Conservation (phyloP, 768 basidiomycete species). For the Phallus indusiatus region DNA sequence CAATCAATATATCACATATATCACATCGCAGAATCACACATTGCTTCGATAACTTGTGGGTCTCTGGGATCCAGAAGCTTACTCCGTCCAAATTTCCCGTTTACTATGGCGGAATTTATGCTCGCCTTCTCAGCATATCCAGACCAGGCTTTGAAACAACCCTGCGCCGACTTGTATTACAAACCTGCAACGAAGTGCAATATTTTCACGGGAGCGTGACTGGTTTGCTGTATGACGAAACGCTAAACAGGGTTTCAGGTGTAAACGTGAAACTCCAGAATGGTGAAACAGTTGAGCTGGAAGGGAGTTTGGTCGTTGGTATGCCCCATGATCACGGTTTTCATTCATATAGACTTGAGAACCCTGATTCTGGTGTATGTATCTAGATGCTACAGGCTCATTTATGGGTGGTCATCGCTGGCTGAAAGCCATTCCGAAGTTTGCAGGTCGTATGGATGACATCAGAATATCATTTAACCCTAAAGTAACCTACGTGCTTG, state of each 20-base stretch:
- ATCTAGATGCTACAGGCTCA: conserved; percentile 24
- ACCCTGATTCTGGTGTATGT: neutral
- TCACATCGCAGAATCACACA: too few species aligned
- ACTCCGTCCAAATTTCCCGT: conserved; percentile 19
- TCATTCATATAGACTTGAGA: too few species aligned
- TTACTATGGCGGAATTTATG: conserved; percentile 10
- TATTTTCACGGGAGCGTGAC: conserved; percentile 21
- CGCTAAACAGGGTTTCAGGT: conserved; percentile 6
- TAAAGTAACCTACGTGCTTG: conserved; percentile 2
- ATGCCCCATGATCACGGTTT: neutral
- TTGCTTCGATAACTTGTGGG: conserved; percentile 8
- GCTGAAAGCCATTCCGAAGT: conserved; percentile 13
- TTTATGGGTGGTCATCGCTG: conserved; percentile 20
- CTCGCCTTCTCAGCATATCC: conserved; percentile 10
- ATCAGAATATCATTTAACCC: neutral
- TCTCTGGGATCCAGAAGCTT: conserved; percentile 12
- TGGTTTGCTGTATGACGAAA: conserved; percentile 14
- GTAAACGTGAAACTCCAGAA: neutral
- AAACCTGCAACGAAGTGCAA: conserved; percentile 16
- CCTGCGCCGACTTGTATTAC: conserved; percentile 20
- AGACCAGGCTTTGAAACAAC: conserved; percentile 24
- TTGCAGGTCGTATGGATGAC: neutral
- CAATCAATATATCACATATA: too few species aligned
- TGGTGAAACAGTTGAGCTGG: conserved; percentile 5
- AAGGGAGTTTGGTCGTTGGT: conserved; percentile 19